These are phyloP conservation scores for Aspergillus glaucus DNA, from an alignment of 2,329 filamentous ascomycete genomes.

Conservation along the genomic window DNA sequence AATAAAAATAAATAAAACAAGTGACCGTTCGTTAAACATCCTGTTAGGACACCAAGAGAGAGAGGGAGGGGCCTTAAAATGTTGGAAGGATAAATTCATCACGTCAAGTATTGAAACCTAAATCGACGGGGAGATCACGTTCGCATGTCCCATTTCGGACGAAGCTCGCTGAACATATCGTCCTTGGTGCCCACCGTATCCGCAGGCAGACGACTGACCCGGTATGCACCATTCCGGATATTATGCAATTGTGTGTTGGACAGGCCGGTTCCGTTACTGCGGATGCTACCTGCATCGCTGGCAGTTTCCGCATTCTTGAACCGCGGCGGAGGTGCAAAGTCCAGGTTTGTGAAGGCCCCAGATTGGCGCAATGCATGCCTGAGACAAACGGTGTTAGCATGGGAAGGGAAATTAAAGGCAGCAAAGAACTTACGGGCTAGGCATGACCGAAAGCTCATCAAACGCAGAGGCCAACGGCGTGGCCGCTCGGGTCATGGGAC, in stretches of 20 bases:
- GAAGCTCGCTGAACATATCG: slow-evolving; percentile 55
- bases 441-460: slow-evolving; percentile 77
- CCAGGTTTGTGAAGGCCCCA: slow-evolving; percentile 42
- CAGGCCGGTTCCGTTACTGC: slow-evolving; percentile 71
- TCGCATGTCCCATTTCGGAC: slow-evolving; percentile 50
- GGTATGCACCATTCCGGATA: slow-evolving; percentile 76
- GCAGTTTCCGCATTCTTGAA: slow-evolving; percentile 38
- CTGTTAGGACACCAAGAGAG: slow-evolving; percentile 8
- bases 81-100: slow-evolving; percentile 10
- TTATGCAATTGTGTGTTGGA: slow-evolving; percentile 63
- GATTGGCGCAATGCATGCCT: slow-evolving; percentile 46
- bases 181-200: slow-evolving; percentile 73
- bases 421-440: slow-evolving; percentile 71
- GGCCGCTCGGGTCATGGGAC: slow-evolving; percentile 63
- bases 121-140: slow-evolving; percentile 10
- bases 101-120: slow-evolving; percentile 7
- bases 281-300: slow-evolving; percentile 45
- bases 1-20: background rate
- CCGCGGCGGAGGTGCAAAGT: slow-evolving; percentile 45
- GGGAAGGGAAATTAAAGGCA: too few species aligned
- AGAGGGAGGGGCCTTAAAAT: background rate
- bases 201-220: slow-evolving; percentile 75
- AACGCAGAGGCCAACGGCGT: slow-evolving; percentile 77
- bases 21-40: slow-evolving; percentile 15
- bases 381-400: slow-evolving; percentile 13